Percentiles rank a stretch among this genome's conserved stretches.
phyloP scores from a whole-genome alignment of 208 protist species.

The Leishmania braziliensis region DNA sequence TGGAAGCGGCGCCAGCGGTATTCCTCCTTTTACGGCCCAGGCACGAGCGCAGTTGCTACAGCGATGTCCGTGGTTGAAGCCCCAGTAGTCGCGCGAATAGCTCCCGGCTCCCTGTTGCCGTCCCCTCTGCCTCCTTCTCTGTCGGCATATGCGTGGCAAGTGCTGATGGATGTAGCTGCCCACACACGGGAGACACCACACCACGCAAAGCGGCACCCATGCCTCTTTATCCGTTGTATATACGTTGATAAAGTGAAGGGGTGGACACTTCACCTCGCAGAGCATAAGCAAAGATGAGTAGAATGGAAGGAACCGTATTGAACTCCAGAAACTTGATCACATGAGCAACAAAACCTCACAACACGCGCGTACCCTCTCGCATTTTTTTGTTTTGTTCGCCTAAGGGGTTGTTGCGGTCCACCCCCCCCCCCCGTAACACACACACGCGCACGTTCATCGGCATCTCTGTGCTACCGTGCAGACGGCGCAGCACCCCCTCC shows the following conservation, averaged over 20 bases:
- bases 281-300: neutral
- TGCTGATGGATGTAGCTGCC: neutral
- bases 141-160: neutral
- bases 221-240: neutral
- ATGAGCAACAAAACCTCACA: neutral
- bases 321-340: neutral
- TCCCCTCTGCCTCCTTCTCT: neutral
- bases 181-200: neutral
- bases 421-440: too few species aligned
- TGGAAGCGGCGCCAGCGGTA: neutral
- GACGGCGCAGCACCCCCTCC: neutral
- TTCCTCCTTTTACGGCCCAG: constrained; percentile 42
- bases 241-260: neutral
- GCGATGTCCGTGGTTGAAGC: constrained; percentile 33
- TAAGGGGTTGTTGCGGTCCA: neutral
- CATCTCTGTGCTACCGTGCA: neutral
- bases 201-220: neutral
- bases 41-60: constrained; percentile 37
- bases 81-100: neutral
- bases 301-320: neutral
- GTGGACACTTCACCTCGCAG: neutral
- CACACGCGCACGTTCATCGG: too few species aligned
- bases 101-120: neutral
- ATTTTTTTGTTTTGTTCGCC: neutral
- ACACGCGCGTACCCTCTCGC: neutral